phyloP scores from a whole-genome alignment of 495 filamentous ascomycete species.

The Hyaloscypha finlandica region DNA sequence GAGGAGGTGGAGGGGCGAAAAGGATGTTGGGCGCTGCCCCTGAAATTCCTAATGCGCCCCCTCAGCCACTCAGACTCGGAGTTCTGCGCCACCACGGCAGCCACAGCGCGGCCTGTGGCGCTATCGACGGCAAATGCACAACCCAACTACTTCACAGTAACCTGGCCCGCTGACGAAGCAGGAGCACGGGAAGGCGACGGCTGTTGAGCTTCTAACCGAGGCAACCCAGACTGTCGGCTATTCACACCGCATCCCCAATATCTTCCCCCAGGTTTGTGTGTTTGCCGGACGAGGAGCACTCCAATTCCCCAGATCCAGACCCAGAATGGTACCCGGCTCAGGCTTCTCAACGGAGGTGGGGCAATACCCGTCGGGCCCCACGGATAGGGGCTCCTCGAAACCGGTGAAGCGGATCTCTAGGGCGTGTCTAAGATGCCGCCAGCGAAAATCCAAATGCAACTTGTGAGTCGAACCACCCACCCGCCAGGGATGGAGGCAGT shows the following conservation, averaged over 20 bases:
- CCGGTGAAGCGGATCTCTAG: constrained; percentile 57
- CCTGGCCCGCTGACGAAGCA: neutral
- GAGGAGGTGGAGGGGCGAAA: neutral
- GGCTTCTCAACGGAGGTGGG: constrained; percentile 3
- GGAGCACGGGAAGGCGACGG: neutral
- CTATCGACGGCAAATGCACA: neutral
- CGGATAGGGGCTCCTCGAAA: neutral
- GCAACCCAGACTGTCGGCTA: neutral
- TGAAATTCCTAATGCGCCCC: too few relatives aligned
- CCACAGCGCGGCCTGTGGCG: neutral
- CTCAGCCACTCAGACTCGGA: neutral
- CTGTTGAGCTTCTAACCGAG: neutral
- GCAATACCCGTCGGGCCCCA: constrained; percentile 10
- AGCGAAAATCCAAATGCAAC: constrained; percentile 63
- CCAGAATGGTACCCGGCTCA: constrained; percentile 9
- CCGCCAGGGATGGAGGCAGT: neutral
- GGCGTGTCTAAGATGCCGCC: constrained; percentile 61
- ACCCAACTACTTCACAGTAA: neutral
- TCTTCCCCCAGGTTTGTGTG: neutral
- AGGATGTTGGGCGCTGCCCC: neutral
- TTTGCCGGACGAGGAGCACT: neutral
- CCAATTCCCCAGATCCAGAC: constrained; percentile 10
- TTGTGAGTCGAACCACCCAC: constrained; percentile 47
- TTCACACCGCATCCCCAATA: neutral
- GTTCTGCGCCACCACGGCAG: neutral